These are phyloP conservation scores for Spongospora subterranea DNA, from an alignment of 208 protist genomes.

Conservation along the genomic window DNA sequence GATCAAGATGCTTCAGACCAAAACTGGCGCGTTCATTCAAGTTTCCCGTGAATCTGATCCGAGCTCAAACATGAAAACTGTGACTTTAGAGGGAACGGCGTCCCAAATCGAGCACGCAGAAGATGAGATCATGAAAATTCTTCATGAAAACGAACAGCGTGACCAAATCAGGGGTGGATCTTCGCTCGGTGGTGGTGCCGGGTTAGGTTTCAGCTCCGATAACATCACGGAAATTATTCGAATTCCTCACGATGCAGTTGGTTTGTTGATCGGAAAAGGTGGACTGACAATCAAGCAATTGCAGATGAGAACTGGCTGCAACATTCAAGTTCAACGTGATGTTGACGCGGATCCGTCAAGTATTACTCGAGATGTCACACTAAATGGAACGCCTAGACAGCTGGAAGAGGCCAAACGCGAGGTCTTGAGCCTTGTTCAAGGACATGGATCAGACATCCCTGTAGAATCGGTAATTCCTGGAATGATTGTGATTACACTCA, in stretches of 20 bases:
- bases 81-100: not conserved
- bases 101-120: conserved; percentile 26
- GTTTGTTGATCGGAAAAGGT: conserved; percentile 55
- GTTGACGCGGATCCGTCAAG: not conserved
- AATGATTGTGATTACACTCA: conserved; percentile 14
- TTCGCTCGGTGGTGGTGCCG: not conserved
- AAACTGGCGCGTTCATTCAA: conserved; percentile 56
- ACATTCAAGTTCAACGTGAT: conserved; percentile 56
- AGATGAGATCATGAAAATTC: conserved; percentile 37
- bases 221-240: conserved; percentile 19
- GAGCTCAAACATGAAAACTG: conserved; percentile 47
- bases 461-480: not conserved
- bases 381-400: not conserved
- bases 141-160: conserved; percentile 43
- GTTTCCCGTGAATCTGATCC: conserved; percentile 55
- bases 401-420: conserved; percentile 39
- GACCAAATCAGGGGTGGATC: not conserved
- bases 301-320: conserved; percentile 55
- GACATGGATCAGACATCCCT: not conserved
- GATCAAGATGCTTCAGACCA: conserved; percentile 59
- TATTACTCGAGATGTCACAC: conserved; percentile 2
- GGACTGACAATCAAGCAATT: conserved; percentile 45
- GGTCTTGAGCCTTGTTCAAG: not conserved
- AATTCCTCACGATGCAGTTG: conserved; percentile 51
- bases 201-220: conserved; percentile 8